These are phyloP conservation scores for Ramularia collo-cygni DNA, from an alignment of 2,329 filamentous ascomycete genomes.

Conservation along the genomic window DNA sequence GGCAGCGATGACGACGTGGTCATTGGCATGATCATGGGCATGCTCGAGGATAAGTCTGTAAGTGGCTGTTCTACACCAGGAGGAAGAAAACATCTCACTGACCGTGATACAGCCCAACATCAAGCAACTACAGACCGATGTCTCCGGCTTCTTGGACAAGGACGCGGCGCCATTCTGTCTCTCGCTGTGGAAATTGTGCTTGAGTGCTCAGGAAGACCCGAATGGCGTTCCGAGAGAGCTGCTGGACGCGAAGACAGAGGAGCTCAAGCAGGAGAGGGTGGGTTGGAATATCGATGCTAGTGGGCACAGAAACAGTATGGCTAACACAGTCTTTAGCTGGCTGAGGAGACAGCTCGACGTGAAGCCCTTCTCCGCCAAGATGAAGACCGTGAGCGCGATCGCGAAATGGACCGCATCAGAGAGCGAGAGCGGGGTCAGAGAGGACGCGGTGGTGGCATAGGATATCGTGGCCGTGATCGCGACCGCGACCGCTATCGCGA, in stretches of 20 bases:
- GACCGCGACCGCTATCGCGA: constrained; percentile 40
- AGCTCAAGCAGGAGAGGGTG: constrained; percentile 93
- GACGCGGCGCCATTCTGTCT: constrained; percentile 86
- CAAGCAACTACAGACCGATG: constrained; percentile 87
- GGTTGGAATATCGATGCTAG: not conserved
- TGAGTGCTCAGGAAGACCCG: constrained; percentile 82
- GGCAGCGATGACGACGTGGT: constrained; percentile 95
- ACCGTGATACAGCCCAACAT: constrained; percentile 48
- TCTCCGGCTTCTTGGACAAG: constrained; percentile 91
- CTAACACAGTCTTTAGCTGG: constrained; percentile 50
- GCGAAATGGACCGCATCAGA: constrained; percentile 61
- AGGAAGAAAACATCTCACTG: not conserved
- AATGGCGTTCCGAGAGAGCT: constrained; percentile 92
- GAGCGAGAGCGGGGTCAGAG: constrained; percentile 50
- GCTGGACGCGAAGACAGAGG: constrained; percentile 90
- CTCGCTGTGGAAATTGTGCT: constrained; percentile 82
- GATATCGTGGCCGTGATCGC: constrained; percentile 33
- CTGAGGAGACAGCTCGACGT: constrained; percentile 75
- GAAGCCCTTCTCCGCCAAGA: constrained; percentile 65
- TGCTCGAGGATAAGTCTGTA: constrained; percentile 72
- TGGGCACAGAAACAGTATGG: constrained; percentile 11
- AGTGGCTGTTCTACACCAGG: constrained; percentile 31
- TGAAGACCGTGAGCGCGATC: constrained; percentile 63
- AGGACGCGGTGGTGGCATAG: constrained; percentile 41
- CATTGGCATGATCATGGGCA: constrained; percentile 70